These are phyloP conservation scores for Trypanosoma cruzi DNA, from an alignment of 208 protist species.

Conservation along the genomic window DNA sequence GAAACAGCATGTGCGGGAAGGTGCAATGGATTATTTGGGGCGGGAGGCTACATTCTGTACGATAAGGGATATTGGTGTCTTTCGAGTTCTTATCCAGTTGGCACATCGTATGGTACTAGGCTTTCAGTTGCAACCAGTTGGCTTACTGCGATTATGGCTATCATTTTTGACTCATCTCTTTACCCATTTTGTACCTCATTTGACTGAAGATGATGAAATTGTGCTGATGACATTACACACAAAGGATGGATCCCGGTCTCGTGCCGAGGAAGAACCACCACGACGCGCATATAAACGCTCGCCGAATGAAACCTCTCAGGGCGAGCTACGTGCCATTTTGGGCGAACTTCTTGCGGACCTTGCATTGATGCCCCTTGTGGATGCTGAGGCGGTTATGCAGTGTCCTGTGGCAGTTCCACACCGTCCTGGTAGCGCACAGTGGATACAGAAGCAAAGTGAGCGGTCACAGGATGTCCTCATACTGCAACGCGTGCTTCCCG, in stretches of 20 bases:
- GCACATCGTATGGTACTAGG: slow-evolving; percentile 70
- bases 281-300: slow-evolving; percentile 13
- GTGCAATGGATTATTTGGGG: slow-evolving; percentile 34
- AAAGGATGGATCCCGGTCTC: neutral
- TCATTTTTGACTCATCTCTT: slow-evolving; percentile 75
- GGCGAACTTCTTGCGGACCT: slow-evolving; percentile 77
- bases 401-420: slow-evolving; percentile 28
- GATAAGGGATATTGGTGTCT: slow-evolving; percentile 44
- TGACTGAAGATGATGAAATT: slow-evolving; percentile 46
- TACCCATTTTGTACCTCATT: slow-evolving; percentile 57
- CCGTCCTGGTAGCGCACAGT: slow-evolving; percentile 10
- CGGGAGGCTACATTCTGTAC: slow-evolving; percentile 67
- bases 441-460: slow-evolving; percentile 13
- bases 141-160: slow-evolving; percentile 73
- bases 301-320: slow-evolving; percentile 46
- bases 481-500: slow-evolving; percentile 55
- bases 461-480: slow-evolving; percentile 22
- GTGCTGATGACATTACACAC: slow-evolving; percentile 45
- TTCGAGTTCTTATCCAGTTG: slow-evolving; percentile 47
- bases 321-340: slow-evolving; percentile 56
- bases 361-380: slow-evolving; percentile 51
- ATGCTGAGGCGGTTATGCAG: slow-evolving; percentile 19
- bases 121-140: slow-evolving; percentile 40
- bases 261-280: slow-evolving; percentile 1
- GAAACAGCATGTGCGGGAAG: slow-evolving; percentile 37